Evolutionary conservation across 2,329 filamentous ascomycete genomes (phyloP), one percentile per base, ranked within the genome.

Genomic region (Parasarocladium wereldwijsianum): DNA sequence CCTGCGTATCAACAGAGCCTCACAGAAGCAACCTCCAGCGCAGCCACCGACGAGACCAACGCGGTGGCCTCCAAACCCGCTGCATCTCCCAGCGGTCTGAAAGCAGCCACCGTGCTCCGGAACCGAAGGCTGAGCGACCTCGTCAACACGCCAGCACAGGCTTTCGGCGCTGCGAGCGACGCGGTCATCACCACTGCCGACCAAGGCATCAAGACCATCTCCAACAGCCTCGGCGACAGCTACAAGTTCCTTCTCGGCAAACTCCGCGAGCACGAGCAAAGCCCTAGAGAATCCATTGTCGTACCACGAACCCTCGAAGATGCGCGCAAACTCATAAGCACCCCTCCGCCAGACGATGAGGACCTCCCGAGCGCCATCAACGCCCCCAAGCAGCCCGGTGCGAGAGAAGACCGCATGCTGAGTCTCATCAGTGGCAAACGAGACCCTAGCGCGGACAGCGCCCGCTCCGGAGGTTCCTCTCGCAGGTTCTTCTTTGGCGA

Each of bases 171-270:
- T 18, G 83, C 84, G 24, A 81, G 81, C 36, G 87, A 93, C 49
- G 80, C 81, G 2, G 74, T 93, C 16, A 70, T 93, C 35, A 85
- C 70, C 41, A 86, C 84, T 1, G 90, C 90, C 8, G 90, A 98
- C 45, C 85, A 93, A 49, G 71, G 86, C 2, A 64, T 96, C 38
- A 93, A 94, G 47, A 92, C 76, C 20, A 93, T 98, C 40, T 82
- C 87, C 37, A 86, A 70, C 45, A 92, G 84, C 27, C 61, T 96
- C 4, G 86, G 87, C 35, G 85, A 83, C 44, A 94, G 85, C 48
- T 92, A 94, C 56, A 90, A 85, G 36, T 93, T 96, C 49, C 60
- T 98, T 15, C 73, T 98, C 32, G 87, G 87, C 11, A 82, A 85
- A 40, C 63, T 94, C 13, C 83, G 80, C 37, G 85, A 93, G 49